Evolutionary conservation across 192 early-diverging fungal species (phyloP), one percentile per base, ranked within the genome.

Genomic region (Backusella luteola): DNA sequence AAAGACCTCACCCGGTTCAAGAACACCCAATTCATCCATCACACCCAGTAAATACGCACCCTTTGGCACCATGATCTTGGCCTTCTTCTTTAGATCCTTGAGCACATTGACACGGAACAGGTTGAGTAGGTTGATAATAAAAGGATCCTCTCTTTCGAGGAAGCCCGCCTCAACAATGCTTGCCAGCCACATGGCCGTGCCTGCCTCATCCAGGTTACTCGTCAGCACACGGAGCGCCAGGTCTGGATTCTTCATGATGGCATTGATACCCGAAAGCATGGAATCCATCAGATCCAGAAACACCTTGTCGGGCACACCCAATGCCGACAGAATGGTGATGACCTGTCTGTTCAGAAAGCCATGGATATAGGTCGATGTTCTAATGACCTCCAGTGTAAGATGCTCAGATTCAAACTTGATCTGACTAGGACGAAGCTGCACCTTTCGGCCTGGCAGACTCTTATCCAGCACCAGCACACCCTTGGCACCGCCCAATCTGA

Each of bases 401-500:
- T 87, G 87, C 0, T 59, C 66, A 0, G 86, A 85, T 14, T 87
- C 74, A 67, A 93, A 93, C 71, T 93, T 93, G 36, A 78, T 75
- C 76, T 90, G 89, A 68, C 85, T 87, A 1, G 82, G 85, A 5
- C 91, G 81, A 1, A 93, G 78, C 32, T 85, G 77, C 0, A 92
- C 79, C 14, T 84, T 73, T 2, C 79, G 77, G 0, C 71, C 81
- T 4, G 1, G 26, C 9, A 89, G 44, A 32, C 35, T 15, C 6
- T 81, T 77, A 2, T 81, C 79, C n/a, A 85, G 72, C 0, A 82
- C 83, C 8, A 89, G 77, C 36, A 91, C 87, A 8, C 90, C 89
- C 84, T 95, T 89, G 23, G 91, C 85, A 15, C 90, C 90, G 1
- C 87, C 89, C 1, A 93, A 75, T 23, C 94, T 86, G 52, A 94